Evolutionary conservation across 257 asterid genomes (phyloP).

Genomic region (Coffea eugenioides): DNA sequence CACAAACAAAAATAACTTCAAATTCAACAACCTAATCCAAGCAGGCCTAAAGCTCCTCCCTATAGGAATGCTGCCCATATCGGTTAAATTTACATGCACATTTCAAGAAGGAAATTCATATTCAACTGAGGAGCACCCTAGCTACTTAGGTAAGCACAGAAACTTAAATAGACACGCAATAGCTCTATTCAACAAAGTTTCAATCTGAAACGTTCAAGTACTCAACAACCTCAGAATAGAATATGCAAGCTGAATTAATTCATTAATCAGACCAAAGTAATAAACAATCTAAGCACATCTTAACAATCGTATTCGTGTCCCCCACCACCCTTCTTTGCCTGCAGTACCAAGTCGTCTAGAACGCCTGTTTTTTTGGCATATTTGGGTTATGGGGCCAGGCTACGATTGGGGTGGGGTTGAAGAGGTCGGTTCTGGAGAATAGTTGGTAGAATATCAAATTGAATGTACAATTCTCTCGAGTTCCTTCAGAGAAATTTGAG

Average conservation of each 20-base stretch:
- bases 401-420: neutral
- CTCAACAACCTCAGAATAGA: neutral
- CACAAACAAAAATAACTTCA: too few relatives aligned
- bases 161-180: neutral
- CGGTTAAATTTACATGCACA: neutral
- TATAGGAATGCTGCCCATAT: neutral
- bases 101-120: neutral
- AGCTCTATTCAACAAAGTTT: neutral
- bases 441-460: neutral
- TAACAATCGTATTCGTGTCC: slow-evolving; percentile 20
- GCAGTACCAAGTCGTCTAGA: neutral
- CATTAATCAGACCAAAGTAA: neutral
- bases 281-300: slow-evolving; percentile 1
- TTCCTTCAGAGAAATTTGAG: neutral
- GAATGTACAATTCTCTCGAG: neutral
- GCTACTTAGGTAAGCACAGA: neutral
- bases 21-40: too few relatives aligned
- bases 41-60: neutral
- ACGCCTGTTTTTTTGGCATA: neutral
- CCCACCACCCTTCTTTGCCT: slow-evolving; percentile 9
- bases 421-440: neutral
- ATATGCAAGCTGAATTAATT: neutral
- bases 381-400: neutral
- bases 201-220: neutral
- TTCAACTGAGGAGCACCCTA: neutral